These are phyloP conservation scores for Coffea humblotiana DNA, from an alignment of 305 asterid genomes.

Conservation along the genomic window DNA sequence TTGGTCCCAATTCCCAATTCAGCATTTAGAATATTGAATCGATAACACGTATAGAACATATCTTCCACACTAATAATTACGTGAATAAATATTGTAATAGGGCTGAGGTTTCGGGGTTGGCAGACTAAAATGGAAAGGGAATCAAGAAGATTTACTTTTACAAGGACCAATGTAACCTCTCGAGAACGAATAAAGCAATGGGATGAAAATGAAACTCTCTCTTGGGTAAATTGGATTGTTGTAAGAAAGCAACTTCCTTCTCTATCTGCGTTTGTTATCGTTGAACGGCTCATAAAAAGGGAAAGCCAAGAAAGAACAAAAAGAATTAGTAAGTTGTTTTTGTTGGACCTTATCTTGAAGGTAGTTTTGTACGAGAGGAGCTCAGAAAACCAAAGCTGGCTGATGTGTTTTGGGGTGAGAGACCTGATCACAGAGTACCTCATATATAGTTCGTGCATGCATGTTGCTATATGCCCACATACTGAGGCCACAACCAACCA, in stretches of 20 bases:
- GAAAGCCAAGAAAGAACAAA: background rate
- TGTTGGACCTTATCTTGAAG: background rate
- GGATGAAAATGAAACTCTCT: background rate
- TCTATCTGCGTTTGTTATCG: background rate
- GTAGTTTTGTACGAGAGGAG: conserved; percentile 8
- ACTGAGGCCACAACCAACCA: background rate
- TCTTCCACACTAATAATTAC: conserved; percentile 6
- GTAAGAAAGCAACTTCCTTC: background rate
- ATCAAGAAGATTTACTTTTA: conserved; percentile 20
- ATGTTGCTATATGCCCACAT: conserved; percentile 1
- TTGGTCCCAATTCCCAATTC: background rate
- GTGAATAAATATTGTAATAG: background rate
- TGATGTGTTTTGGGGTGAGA: background rate
- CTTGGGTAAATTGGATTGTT: background rate
- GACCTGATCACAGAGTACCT: background rate
- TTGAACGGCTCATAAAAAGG: background rate
- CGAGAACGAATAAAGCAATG: conserved; percentile 6
- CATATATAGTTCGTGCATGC: conserved; percentile 6
- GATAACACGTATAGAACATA: background rate
- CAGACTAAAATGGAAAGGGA: conserved; percentile 21
- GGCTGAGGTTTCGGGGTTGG: background rate
- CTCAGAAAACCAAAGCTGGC: conserved; percentile 4
- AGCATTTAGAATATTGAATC: background rate
- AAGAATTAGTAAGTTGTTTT: conserved; percentile 1
- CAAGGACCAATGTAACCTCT: conserved; percentile 19